Evolutionary conservation across 176 grass and related monocot genomes (phyloP), one percentile per base, ranked within the genome.

Genomic region (Cenchrus americanus): DNA sequence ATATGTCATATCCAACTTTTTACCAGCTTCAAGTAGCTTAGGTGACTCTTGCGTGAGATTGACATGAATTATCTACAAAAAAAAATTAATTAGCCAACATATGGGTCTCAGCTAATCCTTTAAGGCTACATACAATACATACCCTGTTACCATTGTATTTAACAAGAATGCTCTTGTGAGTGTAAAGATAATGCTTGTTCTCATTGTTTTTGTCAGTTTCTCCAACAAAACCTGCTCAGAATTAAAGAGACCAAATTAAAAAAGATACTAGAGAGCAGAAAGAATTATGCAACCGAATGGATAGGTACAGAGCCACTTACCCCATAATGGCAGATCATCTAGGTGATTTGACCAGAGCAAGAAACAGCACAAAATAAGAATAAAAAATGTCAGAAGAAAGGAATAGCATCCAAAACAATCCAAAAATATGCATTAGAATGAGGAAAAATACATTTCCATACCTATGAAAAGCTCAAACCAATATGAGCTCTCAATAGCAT

Each of bases 381-480:
- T 17, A 47, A 13, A 78, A 77, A 85, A 80, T 89, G 80, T 83
- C 82, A 93, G 60, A 62, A 75, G 82, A 17, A n/a, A 63, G 18
- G 73, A 85, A 73, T 52, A 80, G 64, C 55, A 58, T 69, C 1
- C 15, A 74, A 77, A 51, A 86, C 34, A 77, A 60, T 42, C 75
- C 78, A 52, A 74, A 5, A 48, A 40, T 24, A 47, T 53, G 49
- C 65, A 69, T 48, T 46, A 58, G 61, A 26, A 76, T 41, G 54
- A 53, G 75, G 91, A n/a, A 10, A 87, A 86, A 83, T 69, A 10
- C 1, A 83, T 85, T 51, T 17, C 48, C 50, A 71, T 88, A 99
- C 96, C 96, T 86, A 99, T 99, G 81, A 99, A 99, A 81, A 99
- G 92, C 77, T 99, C 96, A 94, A 94, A 99, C 96, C 96, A 99